These are phyloP conservation scores for Trametes coccinea DNA, from an alignment of 768 basidiomycete genomes.

Conservation along the genomic window DNA sequence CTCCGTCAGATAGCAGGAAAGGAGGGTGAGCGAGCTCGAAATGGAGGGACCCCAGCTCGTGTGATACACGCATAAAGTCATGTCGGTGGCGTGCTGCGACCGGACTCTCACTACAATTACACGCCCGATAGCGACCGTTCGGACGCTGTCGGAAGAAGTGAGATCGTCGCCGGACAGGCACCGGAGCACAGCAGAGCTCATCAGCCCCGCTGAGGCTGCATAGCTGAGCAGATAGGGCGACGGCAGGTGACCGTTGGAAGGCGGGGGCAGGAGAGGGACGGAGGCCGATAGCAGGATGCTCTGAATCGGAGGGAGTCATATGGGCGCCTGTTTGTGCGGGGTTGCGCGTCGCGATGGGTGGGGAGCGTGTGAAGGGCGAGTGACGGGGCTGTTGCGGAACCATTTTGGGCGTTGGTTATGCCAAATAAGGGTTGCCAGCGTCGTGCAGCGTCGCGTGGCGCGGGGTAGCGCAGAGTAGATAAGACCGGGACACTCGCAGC, in stretches of 20 bases:
- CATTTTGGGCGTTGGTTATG: constrained; percentile 9
- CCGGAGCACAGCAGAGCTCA: neutral
- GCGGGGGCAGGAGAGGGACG: neutral
- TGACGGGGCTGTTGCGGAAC: constrained; percentile 6
- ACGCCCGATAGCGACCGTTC: constrained; percentile 1
- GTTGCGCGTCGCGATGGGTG: too few relatives aligned
- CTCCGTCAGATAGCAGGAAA: neutral
- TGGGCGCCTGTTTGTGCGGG: constrained; percentile 6
- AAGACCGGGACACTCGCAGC: constrained; percentile 19
- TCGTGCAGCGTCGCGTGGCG: constrained; percentile 1
- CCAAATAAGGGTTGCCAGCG: constrained; percentile 13
- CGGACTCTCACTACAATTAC: neutral
- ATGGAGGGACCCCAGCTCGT: constrained; percentile 12
- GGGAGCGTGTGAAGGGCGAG: constrained; percentile 13
- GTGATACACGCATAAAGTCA: constrained; percentile 19
- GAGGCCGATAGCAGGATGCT: constrained; percentile 1
- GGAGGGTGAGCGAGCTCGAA: neutral
- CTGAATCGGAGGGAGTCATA: neutral
- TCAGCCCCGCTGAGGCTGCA: neutral
- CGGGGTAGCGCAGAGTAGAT: constrained; percentile 17
- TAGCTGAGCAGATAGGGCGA: neutral
- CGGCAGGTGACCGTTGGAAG: neutral
- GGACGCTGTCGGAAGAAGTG: neutral
- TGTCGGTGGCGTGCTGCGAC: constrained; percentile 13
- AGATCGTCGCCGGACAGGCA: neutral